Evolutionary conservation across 2,329 filamentous ascomycete species (phyloP).

Genomic region (Pseudocercospora musae): DNA sequence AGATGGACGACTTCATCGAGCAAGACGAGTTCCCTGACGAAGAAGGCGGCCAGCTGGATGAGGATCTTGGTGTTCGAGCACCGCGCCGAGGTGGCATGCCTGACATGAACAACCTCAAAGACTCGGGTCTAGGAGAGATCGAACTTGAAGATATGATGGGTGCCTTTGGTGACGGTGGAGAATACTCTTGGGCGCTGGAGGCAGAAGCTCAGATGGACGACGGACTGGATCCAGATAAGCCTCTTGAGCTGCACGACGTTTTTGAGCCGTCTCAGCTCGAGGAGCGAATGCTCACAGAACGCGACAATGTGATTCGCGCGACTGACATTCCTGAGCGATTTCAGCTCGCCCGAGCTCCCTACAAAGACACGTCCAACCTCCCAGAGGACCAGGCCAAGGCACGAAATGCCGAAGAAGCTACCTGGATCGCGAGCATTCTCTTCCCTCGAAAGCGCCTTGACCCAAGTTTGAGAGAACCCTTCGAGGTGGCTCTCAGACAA

Average conservation of each 20-base stretch:
- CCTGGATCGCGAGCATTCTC: constrained; percentile 88
- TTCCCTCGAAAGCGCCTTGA: constrained; percentile 77
- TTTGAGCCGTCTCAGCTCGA: constrained; percentile 94
- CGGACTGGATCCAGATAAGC: constrained; percentile 72
- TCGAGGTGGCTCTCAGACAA: constrained; percentile 83
- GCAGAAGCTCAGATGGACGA: constrained; percentile 83
- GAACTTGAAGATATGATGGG: constrained; percentile 93
- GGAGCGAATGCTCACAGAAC: constrained; percentile 92
- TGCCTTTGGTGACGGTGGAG: constrained; percentile 92
- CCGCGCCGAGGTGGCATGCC: constrained; percentile 68
- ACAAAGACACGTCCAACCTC: constrained; percentile 71
- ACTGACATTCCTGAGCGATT: constrained; percentile 91
- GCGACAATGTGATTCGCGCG: constrained; percentile 85
- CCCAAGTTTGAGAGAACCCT: constrained; percentile 71
- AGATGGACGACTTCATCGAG: constrained; percentile 92
- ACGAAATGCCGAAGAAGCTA: constrained; percentile 73
- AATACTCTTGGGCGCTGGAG: constrained; percentile 92
- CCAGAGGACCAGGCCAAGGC: constrained; percentile 67
- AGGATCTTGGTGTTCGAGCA: constrained; percentile 84
- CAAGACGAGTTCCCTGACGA: constrained; percentile 91
- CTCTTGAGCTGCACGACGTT: constrained; percentile 91
- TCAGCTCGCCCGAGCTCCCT: constrained; percentile 84
- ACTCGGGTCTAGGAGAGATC: constrained; percentile 76
- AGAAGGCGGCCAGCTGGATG: constrained; percentile 69
- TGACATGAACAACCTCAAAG: constrained; percentile 65